These are phyloP conservation scores for Rhodotorula taiwanensis DNA, from an alignment of 768 basidiomycete species.

Conservation along the genomic window DNA sequence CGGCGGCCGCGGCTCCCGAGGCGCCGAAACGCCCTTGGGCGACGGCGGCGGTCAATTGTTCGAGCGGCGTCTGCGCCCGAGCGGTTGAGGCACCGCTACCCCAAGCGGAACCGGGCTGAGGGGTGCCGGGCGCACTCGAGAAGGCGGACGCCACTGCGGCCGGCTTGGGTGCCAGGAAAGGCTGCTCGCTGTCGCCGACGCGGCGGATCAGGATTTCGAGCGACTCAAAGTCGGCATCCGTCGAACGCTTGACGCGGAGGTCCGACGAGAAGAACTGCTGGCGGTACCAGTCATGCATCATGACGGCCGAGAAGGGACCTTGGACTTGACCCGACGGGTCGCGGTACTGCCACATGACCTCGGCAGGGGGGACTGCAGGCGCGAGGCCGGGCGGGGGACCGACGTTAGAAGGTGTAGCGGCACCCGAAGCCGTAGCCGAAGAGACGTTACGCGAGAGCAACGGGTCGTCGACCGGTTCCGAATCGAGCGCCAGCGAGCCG, in stretches of 20 bases:
- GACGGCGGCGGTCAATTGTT: conserved; percentile 18
- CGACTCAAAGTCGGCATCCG: conserved; percentile 45
- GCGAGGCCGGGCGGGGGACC: conserved; percentile 26
- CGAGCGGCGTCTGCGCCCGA: conserved; percentile 25
- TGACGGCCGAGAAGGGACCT: conserved; percentile 46
- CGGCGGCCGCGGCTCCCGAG: not conserved
- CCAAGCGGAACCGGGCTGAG: conserved; percentile 19
- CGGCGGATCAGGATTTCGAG: conserved; percentile 44
- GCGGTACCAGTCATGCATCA: conserved; percentile 51
- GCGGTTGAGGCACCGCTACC: conserved; percentile 2
- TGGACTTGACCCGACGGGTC: conserved; percentile 40
- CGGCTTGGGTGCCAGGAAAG: conserved; percentile 43
- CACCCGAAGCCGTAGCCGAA: not conserved
- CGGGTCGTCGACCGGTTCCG: conserved; percentile 19
- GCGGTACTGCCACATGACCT: conserved; percentile 36
- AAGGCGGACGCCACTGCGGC: conserved; percentile 30
- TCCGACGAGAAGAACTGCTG: conserved; percentile 47
- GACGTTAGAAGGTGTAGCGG: conserved; percentile 2
- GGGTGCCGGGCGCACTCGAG: conserved; percentile 28
- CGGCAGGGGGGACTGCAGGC: conserved; percentile 1
- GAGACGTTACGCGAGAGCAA: conserved; percentile 15
- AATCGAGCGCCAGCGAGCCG: conserved; percentile 35
- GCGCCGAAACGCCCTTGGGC: conserved; percentile 17
- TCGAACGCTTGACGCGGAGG: conserved; percentile 41
- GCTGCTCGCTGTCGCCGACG: conserved; percentile 43